Conservation (phyloP, 352 stramenopile genomes). For the Globisporangium iwayamae region DNA sequence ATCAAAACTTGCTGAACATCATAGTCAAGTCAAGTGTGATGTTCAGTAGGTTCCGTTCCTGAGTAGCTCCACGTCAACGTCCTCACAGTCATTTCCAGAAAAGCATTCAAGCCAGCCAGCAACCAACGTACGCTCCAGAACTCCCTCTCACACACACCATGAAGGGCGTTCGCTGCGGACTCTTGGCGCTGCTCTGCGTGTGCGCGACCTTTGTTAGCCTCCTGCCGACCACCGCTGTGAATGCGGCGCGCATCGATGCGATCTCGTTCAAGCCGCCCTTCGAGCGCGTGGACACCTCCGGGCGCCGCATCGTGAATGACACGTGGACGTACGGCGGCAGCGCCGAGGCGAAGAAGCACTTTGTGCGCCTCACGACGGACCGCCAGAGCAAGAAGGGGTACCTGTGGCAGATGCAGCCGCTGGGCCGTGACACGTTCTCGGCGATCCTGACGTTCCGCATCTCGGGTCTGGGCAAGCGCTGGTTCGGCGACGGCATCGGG, state of each 20-base stretch:
- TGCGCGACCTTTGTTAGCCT: conserved; percentile 31
- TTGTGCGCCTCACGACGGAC: conserved; percentile 85
- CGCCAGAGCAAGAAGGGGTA: conserved; percentile 82
- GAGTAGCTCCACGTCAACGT: not conserved
- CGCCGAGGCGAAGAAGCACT: conserved; percentile 81
- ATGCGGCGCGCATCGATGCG: conserved; percentile 43
- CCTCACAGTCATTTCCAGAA: not conserved
- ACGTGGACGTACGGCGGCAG: conserved; percentile 72
- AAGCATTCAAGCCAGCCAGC: conserved; percentile 4
- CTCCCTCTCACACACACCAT: not conserved
- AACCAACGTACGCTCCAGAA: not conserved
- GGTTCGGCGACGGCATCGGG: conserved; percentile 83
- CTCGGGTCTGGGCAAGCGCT: conserved; percentile 72
- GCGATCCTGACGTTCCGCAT: conserved; percentile 80
- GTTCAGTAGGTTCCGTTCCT: not conserved
- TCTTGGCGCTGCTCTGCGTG: conserved; percentile 23
- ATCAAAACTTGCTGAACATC: not conserved
- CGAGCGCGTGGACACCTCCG: conserved; percentile 55
- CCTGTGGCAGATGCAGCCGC: conserved; percentile 63
- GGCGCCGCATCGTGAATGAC: conserved; percentile 66
- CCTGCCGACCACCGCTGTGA: not conserved
- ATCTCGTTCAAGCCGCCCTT: conserved; percentile 81
- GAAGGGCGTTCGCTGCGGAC: conserved; percentile 14
- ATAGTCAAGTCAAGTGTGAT: not conserved
- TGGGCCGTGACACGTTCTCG: conserved; percentile 56